phyloP scores from a whole-genome alignment of 192 early-diverging fungal genomes.

The Entrophospora sp. region DNA sequence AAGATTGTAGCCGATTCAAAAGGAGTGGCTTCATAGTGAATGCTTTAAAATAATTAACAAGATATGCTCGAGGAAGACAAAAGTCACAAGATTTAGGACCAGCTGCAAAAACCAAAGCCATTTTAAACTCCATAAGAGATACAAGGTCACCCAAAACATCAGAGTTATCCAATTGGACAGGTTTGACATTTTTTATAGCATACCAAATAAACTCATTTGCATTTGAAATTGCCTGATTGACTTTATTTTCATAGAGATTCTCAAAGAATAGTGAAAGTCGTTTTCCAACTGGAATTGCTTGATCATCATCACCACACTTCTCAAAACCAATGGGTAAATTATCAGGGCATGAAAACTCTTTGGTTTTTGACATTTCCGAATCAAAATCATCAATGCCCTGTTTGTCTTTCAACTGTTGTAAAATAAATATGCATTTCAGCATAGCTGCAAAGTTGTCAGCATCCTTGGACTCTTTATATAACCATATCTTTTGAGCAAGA shows the following conservation, averaged over 20 bases:
- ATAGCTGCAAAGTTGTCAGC: no score
- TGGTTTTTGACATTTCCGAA: background rate
- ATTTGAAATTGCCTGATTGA: background rate
- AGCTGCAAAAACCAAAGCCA: background rate
- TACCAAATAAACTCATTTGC: background rate
- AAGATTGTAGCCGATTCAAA: background rate
- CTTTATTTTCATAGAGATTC: background rate
- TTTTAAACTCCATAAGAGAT: slow-evolving; percentile 3
- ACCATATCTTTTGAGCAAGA: no score
- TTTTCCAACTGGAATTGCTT: no score
- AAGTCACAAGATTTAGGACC: background rate
- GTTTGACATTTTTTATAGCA: background rate
- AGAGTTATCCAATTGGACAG: background rate
- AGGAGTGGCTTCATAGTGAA: background rate
- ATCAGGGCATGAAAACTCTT: background rate
- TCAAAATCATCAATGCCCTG: background rate
- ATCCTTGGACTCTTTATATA: no score
- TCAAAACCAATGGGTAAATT: no score
- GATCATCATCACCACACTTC: no score
- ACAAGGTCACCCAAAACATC: background rate
- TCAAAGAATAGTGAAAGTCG: background rate
- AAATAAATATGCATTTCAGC: no score
- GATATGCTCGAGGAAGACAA: no score
- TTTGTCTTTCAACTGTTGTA: background rate
- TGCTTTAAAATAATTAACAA: no score